These are phyloP conservation scores for Cornus controversa DNA, from an alignment of 148 eudicot species.

Conservation along the genomic window DNA sequence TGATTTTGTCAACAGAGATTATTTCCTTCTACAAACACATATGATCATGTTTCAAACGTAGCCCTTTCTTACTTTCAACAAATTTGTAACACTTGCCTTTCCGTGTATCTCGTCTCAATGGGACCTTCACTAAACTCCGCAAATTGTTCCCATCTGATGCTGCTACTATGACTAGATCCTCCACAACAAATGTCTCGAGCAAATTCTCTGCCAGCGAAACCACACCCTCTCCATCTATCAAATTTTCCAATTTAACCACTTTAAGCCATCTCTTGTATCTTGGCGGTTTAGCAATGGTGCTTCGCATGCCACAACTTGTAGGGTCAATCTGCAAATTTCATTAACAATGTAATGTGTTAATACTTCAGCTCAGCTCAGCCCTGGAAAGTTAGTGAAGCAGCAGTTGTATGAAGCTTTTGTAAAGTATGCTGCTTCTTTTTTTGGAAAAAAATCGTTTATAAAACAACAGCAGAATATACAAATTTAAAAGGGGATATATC, in stretches of 20 bases:
- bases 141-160: not conserved
- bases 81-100: not conserved
- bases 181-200: not conserved
- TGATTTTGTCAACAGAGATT: no score
- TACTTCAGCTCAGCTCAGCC: no score
- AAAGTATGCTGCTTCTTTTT: no score
- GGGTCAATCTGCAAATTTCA: constrained; percentile 1
- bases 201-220: constrained; percentile 7
- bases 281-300: no score
- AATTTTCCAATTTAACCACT: constrained; percentile 24
- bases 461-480: no score
- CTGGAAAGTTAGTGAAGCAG: no score
- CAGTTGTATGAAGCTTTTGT: no score
- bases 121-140: not conserved
- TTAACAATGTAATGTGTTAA: no score
- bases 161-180: not conserved
- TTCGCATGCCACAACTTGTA: not conserved
- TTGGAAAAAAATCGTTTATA: no score
- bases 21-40: not conserved
- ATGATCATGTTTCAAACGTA: constrained; percentile 4
- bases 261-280: no score
- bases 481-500: no score
- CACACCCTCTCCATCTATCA: constrained; percentile 12
- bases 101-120: not conserved
- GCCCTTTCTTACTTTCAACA: no score